Evolutionary conservation across 1,284 basidiomycete species (phyloP).

Genomic region (Rhodotorula sp.): DNA sequence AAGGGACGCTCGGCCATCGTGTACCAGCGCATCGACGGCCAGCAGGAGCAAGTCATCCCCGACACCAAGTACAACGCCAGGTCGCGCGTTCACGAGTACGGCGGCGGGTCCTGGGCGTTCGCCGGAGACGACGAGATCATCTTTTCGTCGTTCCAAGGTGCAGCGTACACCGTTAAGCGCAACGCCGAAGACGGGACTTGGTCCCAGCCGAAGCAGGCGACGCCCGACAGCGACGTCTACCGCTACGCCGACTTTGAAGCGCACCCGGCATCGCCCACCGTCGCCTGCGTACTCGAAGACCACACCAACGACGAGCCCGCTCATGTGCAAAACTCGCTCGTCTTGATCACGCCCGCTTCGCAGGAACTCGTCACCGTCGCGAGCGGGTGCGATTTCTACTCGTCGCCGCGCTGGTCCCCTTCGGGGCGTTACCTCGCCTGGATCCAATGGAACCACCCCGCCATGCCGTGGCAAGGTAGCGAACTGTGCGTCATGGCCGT

Average conservation of each 20-base stretch:
- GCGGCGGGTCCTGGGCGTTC: conserved; percentile 56
- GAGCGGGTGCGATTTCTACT: conserved; percentile 68
- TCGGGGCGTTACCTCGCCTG: conserved; percentile 63
- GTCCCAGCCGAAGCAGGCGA: conserved; percentile 57
- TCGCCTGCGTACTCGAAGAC: conserved; percentile 63
- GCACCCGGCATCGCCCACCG: conserved; percentile 53
- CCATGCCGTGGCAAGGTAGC: conserved; percentile 72
- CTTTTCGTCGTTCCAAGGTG: conserved; percentile 61
- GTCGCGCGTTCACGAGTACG: conserved; percentile 55
- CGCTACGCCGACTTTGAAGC: conserved; percentile 58
- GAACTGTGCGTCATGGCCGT: conserved; percentile 57
- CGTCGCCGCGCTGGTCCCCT: conserved; percentile 62
- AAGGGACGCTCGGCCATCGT: conserved; percentile 62
- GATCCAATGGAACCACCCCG: conserved; percentile 68
- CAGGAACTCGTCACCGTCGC: conserved; percentile 47
- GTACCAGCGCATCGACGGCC: conserved; percentile 48
- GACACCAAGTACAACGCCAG: conserved; percentile 60
- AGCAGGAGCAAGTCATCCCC: conserved; percentile 55
- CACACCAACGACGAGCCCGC: conserved; percentile 62
- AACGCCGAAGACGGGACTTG: conserved; percentile 46
- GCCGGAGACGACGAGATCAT: conserved; percentile 57
- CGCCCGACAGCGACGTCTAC: conserved; percentile 59
- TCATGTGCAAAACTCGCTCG: conserved; percentile 61
- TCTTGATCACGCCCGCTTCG: conserved; percentile 56
- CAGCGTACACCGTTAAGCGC: conserved; percentile 55